Evolutionary conservation across 2,329 filamentous ascomycete genomes (phyloP).

Genomic region (Neurospora sp.): DNA sequence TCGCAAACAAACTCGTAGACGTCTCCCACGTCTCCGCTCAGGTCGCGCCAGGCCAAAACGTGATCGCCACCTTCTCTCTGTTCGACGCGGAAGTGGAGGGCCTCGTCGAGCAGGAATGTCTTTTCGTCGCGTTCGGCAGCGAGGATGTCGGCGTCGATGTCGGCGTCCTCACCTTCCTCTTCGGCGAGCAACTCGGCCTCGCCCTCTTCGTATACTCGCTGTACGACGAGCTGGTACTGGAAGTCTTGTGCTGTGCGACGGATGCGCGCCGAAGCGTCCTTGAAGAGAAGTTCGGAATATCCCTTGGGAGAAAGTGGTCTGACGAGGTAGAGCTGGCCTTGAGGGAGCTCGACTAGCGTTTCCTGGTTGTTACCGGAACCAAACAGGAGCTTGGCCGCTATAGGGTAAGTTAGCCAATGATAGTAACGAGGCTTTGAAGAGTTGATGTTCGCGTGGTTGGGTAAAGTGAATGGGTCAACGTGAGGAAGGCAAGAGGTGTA

Average conservation of each 20-base stretch:
- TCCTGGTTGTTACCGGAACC: constrained; percentile 71
- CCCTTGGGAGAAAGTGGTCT: constrained; percentile 92
- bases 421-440: neutral
- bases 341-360: constrained; percentile 84
- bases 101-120: constrained; percentile 90
- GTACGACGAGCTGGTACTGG: constrained; percentile 94
- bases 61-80: constrained; percentile 71
- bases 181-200: constrained; percentile 87
- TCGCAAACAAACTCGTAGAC: constrained; percentile 99
- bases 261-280: constrained; percentile 87
- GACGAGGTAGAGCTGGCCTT: constrained; percentile 95
- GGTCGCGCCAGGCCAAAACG: constrained; percentile 86
- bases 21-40: constrained; percentile 88
- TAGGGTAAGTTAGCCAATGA: constrained; percentile 5
- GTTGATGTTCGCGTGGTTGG: neutral
- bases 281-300: constrained; percentile 98
- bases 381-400: constrained; percentile 90
- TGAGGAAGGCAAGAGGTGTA: neutral
- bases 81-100: constrained; percentile 77
- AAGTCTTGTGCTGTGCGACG: constrained; percentile 89
- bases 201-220: constrained; percentile 94
- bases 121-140: constrained; percentile 87
- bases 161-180: constrained; percentile 76
- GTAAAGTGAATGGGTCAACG: neutral
- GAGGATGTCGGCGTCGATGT: constrained; percentile 65